A percentile compares a stretch with the other conserved stretches of the same genome.
phyloP scores from a whole-genome alignment of 2,329 filamentous ascomycete genomes.

The Diplodia seriata region DNA sequence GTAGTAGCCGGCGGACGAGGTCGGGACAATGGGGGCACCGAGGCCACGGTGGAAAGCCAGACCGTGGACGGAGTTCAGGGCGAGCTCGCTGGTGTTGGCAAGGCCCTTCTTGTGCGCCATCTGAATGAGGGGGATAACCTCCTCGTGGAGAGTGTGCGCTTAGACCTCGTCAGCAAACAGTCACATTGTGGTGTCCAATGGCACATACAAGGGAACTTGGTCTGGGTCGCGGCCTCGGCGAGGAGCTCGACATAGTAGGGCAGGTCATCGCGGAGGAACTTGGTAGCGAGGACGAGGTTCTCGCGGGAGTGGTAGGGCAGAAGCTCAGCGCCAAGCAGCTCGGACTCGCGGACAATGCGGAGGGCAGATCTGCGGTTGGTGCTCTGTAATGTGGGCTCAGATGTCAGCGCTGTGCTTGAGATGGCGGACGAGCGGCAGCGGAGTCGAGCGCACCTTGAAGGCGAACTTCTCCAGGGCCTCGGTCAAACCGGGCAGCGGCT shows the following conservation, averaged over 20 bases:
- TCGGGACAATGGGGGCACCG: conserved; percentile 77
- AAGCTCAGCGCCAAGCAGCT: conserved; percentile 93
- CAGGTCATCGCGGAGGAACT: conserved; percentile 93
- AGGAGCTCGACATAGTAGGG: conserved; percentile 97
- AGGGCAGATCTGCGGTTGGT: conserved; percentile 87
- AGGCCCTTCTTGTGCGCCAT: conserved; percentile 77
- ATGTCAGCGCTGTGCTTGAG: conserved; percentile 22
- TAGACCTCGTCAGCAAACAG: conserved; percentile 34
- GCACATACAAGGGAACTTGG: conserved; percentile 75
- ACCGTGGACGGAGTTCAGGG: conserved; percentile 83
- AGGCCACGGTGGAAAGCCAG: conserved; percentile 94
- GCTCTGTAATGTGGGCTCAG: conserved; percentile 63
- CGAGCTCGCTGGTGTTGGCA: conserved; percentile 69
- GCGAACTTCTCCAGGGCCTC: conserved; percentile 93
- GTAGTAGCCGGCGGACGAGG: conserved; percentile 72
- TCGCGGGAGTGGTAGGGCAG: conserved; percentile 88
- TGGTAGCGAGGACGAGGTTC: conserved; percentile 89
- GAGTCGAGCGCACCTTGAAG: conserved; percentile 75
- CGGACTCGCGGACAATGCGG: conserved; percentile 91
- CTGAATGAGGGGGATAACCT: conserved; percentile 78
- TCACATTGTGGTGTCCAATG: conserved; percentile 24
- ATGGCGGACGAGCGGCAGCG: conserved; percentile 28
- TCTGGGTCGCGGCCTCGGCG: conserved; percentile 86
- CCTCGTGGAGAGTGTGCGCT: conserved; percentile 92
- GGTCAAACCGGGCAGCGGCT: conserved; percentile 86